Conservation (phyloP, 768 basidiomycete genomes). For the Lactifluus piperatus region DNA sequence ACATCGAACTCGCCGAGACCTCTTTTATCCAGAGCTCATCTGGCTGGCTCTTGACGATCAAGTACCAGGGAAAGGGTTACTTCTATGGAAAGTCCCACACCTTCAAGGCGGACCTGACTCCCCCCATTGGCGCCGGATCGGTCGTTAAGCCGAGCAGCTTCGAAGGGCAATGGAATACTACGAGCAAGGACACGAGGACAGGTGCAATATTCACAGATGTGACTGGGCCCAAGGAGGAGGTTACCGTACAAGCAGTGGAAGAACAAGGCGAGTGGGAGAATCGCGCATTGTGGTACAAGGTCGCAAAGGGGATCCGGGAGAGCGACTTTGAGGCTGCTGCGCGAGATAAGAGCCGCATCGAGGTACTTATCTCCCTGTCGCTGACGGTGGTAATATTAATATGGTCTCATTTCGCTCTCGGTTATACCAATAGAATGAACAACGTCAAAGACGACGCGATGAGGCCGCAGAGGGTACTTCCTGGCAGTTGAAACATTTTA, state of each 20-base stretch:
- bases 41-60: constrained; percentile 48
- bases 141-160: constrained; percentile 35
- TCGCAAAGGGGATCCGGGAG: constrained; percentile 84
- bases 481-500: constrained; percentile 78
- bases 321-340: constrained; percentile 91
- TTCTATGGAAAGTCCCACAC: constrained; percentile 88
- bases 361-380: constrained; percentile 39
- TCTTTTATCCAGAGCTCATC: constrained; percentile 67
- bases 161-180: constrained; percentile 78
- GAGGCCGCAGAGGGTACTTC: constrained; percentile 62
- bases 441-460: constrained; percentile 80
- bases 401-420: background rate
- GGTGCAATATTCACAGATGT: constrained; percentile 70
- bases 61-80: constrained; percentile 96
- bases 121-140: constrained; percentile 27
- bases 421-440: constrained; percentile 74
- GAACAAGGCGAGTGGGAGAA: constrained; percentile 81
- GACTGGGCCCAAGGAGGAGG: constrained; percentile 62
- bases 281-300: constrained; percentile 72
- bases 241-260: constrained; percentile 50
- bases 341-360: constrained; percentile 81
- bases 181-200: constrained; percentile 43
- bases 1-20: constrained; percentile 82
- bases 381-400: too few species aligned
- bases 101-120: constrained; percentile 76